A percentile compares a stretch with the other conserved stretches of the same genome.
Conservation (phyloP, 164 flowering plant genomes). For the Annona squamosa region DNA sequence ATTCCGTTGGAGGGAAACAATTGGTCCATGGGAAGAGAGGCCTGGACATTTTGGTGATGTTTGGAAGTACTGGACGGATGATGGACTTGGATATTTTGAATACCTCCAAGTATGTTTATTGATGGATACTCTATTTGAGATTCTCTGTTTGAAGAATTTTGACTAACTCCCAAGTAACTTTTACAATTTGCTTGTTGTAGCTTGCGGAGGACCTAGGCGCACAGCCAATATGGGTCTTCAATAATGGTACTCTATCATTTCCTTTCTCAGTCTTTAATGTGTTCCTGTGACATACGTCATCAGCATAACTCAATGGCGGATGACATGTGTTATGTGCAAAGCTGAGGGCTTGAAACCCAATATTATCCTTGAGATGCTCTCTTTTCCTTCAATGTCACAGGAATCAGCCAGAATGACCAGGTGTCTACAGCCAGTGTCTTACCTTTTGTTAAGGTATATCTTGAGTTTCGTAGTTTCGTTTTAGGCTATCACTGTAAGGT, state of each 20-base stretch:
- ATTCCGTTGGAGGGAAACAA: constrained; percentile 79
- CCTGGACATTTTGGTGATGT: constrained; percentile 95
- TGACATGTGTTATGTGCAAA: no score
- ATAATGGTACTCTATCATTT: constrained; percentile 53
- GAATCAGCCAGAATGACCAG: constrained; percentile 76
- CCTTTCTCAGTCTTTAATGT: background rate
- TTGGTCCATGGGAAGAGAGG: constrained; percentile 96
- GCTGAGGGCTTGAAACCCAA: no score
- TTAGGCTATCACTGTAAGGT: background rate
- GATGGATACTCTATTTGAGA: background rate
- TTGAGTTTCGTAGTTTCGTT: background rate
- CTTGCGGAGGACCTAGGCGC: constrained; percentile 84
- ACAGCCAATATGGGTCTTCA: constrained; percentile 83
- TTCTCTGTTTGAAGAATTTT: background rate
- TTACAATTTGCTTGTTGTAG: constrained; percentile 30
- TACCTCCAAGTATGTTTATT: constrained; percentile 66
- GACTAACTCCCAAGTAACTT: background rate
- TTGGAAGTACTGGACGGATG: constrained; percentile 97
- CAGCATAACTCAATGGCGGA: no score
- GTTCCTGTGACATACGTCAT: background rate
- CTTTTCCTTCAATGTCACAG: constrained; percentile 27
- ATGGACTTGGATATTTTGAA: constrained; percentile 88
- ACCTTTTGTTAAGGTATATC: constrained; percentile 76
- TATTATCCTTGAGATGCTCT: background rate
- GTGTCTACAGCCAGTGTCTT: constrained; percentile 50